Percentiles rank a stretch among this genome's conserved stretches.
Evolutionary conservation across 768 basidiomycete species (phyloP).

Genomic region (Austroboletus eburneus): DNA sequence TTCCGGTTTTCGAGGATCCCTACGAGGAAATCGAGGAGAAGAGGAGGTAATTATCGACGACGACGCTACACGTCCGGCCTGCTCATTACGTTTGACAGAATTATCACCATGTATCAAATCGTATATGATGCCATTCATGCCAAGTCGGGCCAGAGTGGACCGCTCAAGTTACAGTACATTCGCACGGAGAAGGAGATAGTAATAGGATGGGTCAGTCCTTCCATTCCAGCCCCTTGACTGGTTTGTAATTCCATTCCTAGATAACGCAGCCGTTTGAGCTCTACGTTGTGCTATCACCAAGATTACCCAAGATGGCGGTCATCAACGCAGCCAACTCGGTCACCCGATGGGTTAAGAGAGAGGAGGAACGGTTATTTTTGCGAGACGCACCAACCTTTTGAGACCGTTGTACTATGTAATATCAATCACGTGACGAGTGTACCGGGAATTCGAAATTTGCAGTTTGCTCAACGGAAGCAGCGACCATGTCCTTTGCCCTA

Average conservation of each 20-base stretch:
- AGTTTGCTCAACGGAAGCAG: neutral
- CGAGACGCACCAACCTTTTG: slow-evolving; percentile 88
- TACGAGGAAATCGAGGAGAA: slow-evolving; percentile 62
- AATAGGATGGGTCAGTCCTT: slow-evolving; percentile 82
- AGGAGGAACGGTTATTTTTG: slow-evolving; percentile 79
- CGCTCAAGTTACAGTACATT: slow-evolving; percentile 84
- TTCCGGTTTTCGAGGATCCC: slow-evolving; percentile 81
- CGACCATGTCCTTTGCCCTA: slow-evolving; percentile 22
- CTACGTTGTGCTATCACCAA: slow-evolving; percentile 78
- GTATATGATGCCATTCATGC: slow-evolving; percentile 89
- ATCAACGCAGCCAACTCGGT: slow-evolving; percentile 89
- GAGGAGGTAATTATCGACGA: slow-evolving; percentile 45
- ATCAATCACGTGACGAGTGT: slow-evolving; percentile 15
- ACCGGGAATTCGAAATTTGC: slow-evolving; percentile 5
- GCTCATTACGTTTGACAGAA: slow-evolving; percentile 37
- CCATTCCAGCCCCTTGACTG: neutral
- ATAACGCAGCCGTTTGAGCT: slow-evolving; percentile 93
- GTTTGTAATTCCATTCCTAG: slow-evolving; percentile 36
- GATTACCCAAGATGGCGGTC: slow-evolving; percentile 81
- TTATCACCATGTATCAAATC: slow-evolving; percentile 83
- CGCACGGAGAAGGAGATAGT: slow-evolving; percentile 83
- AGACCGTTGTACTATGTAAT: neutral
- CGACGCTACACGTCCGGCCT: neutral
- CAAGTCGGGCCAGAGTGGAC: slow-evolving; percentile 75
- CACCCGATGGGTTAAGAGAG: slow-evolving; percentile 86